Base-by-base conservation (phyloP, 2,329 filamentous ascomycete species). In the Cladosporium phlei region DNA sequence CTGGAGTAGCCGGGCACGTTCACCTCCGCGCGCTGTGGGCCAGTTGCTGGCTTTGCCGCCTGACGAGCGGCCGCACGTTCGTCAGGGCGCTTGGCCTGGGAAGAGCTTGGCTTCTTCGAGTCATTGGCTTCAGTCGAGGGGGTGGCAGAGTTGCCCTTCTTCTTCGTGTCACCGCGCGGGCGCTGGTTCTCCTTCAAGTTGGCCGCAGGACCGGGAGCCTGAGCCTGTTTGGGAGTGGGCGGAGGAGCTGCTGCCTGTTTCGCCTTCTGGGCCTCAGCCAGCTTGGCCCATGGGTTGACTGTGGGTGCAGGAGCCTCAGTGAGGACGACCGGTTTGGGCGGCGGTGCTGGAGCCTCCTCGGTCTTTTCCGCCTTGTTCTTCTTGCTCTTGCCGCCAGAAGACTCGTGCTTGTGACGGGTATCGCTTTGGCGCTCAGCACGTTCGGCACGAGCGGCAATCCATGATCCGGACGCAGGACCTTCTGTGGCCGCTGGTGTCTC, bases 241-340 rank as follows among this genome's bases (percentile, higher is more conserved):
- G 30, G 34, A n/a, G 28, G 44, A 7, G 27, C 16, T 27, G 29
- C 35, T 4, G 56, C 77, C 19, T 65, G 63, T 63, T 80, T 83
- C 29, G 78, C 72, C 52, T 76, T 71, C 34, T 75, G 69, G 37
- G 81, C 82, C 59, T 88, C 83, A 57, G 78, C 83, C 47, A 90
- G 80, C 67, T 90, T 81, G 52, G 83, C 78, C 91, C 93, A 98
- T 52, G 90, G 73, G 65, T 98, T 98, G 48, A 96, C 85, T 2
- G 80, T 67, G 1, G 93, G 93, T 33, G 86, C 75, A 22, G 88
- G 85, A 14, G 91, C 91, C 51, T 93, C 88, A 37, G 85, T 83
- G 32, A 95, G 73, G 58, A 84, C 78, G 51, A 58, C 50, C 11
- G 83, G 80, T 57, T 38, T 75, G 68, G 53, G 74, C 47, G 68